phyloP scores from a whole-genome alignment of 495 filamentous ascomycete species.

The Letharia columbiana region DNA sequence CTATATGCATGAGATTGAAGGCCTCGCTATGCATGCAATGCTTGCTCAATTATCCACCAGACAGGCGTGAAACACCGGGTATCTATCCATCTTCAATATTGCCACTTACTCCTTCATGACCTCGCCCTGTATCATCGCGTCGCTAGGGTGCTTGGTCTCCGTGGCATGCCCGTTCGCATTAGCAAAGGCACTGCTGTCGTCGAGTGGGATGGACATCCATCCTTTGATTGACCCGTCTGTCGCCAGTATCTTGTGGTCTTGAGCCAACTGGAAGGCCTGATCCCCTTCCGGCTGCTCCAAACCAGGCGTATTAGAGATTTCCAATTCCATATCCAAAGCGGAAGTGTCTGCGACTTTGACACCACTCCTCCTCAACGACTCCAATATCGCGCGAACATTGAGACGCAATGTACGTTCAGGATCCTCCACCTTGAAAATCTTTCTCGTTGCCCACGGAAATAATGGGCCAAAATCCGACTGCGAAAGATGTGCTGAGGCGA shows the following conservation, averaged over 20 bases:
- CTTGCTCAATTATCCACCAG: background rate
- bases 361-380: constrained; percentile 47
- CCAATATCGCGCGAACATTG: constrained; percentile 54
- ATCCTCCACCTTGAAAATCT: constrained; percentile 49
- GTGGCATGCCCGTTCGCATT: background rate
- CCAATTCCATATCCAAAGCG: constrained; percentile 37
- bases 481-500: constrained; percentile 55
- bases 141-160: background rate
- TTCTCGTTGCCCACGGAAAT: constrained; percentile 57
- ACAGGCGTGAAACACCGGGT: background rate
- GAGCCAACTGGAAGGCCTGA: background rate
- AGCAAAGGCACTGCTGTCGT: background rate
- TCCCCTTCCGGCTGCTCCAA: background rate
- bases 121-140: constrained; percentile 13
- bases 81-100: background rate
- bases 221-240: constrained; percentile 21
- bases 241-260: constrained; percentile 21
- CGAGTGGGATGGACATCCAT: constrained; percentile 20
- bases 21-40: background rate
- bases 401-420: constrained; percentile 54
- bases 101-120: constrained; percentile 8
- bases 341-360: constrained; percentile 45
- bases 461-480: constrained; percentile 74
- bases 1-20: background rate
- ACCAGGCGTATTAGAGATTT: background rate